Percentiles rank a stretch among this genome's conserved stretches.
These are phyloP conservation scores for Ceratobasidium sp. DNA, from an alignment of 1,284 basidiomycete species.

Conservation along the genomic window DNA sequence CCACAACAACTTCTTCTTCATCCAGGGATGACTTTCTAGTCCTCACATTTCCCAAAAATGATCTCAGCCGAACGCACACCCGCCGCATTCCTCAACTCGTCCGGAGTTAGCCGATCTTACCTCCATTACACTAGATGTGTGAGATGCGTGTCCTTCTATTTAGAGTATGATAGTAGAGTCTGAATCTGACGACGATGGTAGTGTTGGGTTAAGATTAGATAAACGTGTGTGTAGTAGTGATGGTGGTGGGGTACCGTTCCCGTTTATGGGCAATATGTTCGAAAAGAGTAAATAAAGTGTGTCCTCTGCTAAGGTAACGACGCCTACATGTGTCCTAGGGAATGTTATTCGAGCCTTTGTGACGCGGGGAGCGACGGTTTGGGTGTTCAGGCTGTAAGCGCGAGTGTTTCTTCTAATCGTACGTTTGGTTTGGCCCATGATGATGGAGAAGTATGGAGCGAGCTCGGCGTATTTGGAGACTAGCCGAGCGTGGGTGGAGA, in stretches of 20 bases:
- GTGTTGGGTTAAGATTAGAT: background rate
- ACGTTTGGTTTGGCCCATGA: no score
- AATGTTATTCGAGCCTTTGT: conserved; percentile 18
- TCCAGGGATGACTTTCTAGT: background rate
- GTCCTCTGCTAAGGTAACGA: conserved; percentile 10
- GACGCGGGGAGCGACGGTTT: background rate
- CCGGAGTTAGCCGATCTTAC: conserved; percentile 22
- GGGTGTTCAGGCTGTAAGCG: conserved; percentile 19
- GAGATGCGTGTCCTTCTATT: conserved; percentile 17
- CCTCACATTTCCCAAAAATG: conserved; percentile 35
- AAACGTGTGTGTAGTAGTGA: no score
- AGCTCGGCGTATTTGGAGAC: no score
- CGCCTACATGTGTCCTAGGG: conserved; percentile 22
- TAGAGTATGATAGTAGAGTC: background rate
- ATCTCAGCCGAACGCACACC: conserved; percentile 31
- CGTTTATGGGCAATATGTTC: background rate
- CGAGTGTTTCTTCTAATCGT: conserved; percentile 17
- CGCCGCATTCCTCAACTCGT: conserved; percentile 36
- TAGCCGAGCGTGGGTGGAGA: conserved; percentile 28
- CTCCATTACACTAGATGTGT: conserved; percentile 14
- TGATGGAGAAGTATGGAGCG: background rate
- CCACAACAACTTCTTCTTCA: background rate
- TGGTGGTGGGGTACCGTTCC: background rate
- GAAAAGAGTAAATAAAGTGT: conserved; percentile 18
- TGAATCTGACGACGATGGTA: no score